Evolutionary conservation across 345 rosid genomes (phyloP).

Genomic region (Psidium guajava): DNA sequence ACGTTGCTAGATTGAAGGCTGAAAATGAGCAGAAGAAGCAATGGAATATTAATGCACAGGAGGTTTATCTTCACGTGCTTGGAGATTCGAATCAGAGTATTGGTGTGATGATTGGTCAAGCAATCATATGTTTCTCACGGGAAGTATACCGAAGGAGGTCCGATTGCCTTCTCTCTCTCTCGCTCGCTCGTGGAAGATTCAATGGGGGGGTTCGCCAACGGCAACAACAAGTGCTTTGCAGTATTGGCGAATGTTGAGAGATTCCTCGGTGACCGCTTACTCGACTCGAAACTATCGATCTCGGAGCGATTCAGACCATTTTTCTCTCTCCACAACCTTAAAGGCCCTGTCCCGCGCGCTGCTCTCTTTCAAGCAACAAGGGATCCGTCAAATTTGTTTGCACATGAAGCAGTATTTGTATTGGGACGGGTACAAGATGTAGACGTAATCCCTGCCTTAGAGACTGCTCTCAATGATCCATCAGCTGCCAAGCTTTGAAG

Average conservation of each 20-base stretch:
- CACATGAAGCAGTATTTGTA: conserved; percentile 97
- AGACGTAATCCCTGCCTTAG: conserved; percentile 87
- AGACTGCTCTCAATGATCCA: conserved; percentile 52
- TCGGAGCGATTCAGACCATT: conserved; percentile 85
- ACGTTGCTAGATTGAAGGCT: too few species aligned
- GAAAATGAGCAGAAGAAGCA: conserved; percentile 23
- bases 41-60: conserved; percentile 44
- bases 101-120: conserved; percentile 71
- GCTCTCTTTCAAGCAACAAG: conserved; percentile 84
- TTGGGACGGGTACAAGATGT: conserved; percentile 97
- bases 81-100: conserved; percentile 72
- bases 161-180: neutral
- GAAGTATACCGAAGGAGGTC: too few species aligned
- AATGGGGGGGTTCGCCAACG: neutral
- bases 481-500: too few species aligned
- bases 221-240: neutral
- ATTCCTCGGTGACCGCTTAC: conserved; percentile 52
- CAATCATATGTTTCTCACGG: conserved; percentile 50
- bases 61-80: conserved; percentile 60
- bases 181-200: neutral
- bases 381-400: conserved; percentile 86
- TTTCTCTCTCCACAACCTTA: conserved; percentile 93
- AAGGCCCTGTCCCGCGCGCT: conserved; percentile 62
- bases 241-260: conserved; percentile 38
- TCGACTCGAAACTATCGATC: conserved; percentile 57